phyloP scores from a whole-genome alignment of 805 yeast genomes.

The Candida sonorensis region DNA sequence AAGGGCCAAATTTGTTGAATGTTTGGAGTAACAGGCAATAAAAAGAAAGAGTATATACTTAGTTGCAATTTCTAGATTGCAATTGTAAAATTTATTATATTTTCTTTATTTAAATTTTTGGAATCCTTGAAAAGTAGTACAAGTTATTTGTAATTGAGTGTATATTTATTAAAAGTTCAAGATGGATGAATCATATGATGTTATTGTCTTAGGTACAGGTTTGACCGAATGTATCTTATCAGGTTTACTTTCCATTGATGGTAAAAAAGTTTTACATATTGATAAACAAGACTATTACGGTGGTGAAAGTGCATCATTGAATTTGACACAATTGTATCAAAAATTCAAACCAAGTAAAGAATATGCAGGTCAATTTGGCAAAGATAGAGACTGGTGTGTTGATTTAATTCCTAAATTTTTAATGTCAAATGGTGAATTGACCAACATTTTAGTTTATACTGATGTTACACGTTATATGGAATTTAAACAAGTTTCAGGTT shows the following conservation, averaged over 20 bases:
- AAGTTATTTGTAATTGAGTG: no score
- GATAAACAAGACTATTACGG: conserved; percentile 97
- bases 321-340: conserved; percentile 61
- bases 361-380: conserved; percentile 68
- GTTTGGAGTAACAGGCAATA: no score
- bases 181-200: conserved; percentile 97
- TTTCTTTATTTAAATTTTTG: no score
- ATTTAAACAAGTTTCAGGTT: conserved; percentile 94
- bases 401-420: conserved; percentile 94
- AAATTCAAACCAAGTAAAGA: conserved; percentile 82
- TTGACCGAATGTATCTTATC: conserved; percentile 93
- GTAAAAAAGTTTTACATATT: conserved; percentile 93
- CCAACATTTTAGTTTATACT: conserved; percentile 91
- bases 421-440: conserved; percentile 97
- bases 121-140: no score
- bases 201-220: conserved; percentile 91
- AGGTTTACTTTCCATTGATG: conserved; percentile 93
- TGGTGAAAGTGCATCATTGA: conserved; percentile 83
- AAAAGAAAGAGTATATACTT: no score
- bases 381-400: conserved; percentile 96
- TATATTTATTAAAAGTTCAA: no score
- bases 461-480: conserved; percentile 94
- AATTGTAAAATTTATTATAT: no score
- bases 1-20: no score
- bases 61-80: no score